A percentile compares a stretch with the other conserved stretches of the same genome.
phyloP scores from a whole-genome alignment of 2,329 filamentous ascomycete species.

The Talaromyces islandicus region DNA sequence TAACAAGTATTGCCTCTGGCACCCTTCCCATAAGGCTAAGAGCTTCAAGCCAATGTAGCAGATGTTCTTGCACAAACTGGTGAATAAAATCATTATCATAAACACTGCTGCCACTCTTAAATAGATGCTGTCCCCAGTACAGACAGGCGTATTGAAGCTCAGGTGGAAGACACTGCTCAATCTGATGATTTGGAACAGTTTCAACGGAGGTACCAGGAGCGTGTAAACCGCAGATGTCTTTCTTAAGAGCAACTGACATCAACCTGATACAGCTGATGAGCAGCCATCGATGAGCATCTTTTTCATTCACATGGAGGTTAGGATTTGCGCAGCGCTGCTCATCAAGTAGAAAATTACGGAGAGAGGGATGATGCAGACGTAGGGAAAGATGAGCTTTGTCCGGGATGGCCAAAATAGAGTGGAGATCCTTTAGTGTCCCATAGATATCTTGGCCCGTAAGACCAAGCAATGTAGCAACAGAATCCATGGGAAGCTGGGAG shows the following conservation, averaged over 20 bases:
- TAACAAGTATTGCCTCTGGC: constrained; percentile 6
- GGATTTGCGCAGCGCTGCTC: constrained; percentile 15
- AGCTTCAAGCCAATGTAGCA: constrained; percentile 17
- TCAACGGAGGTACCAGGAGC: constrained; percentile 11
- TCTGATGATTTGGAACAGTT: neutral
- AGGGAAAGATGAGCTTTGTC: constrained; percentile 4
- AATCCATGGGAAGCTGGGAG: neutral
- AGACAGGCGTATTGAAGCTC: constrained; percentile 28
- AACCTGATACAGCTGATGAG: constrained; percentile 23
- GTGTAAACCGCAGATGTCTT: constrained; percentile 25
- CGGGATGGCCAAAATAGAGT: constrained; percentile 13
- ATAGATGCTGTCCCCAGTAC: neutral
- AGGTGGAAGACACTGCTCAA: neutral
- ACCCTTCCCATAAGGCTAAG: constrained; percentile 13
- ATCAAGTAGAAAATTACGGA: constrained; percentile 23
- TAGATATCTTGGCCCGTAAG: neutral
- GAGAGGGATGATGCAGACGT: constrained; percentile 19
- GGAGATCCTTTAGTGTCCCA: constrained; percentile 2
- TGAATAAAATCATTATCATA: constrained; percentile 8
- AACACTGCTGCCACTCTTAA: constrained; percentile 3
- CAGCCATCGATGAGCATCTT: constrained; percentile 19
- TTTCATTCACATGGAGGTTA: constrained; percentile 24
- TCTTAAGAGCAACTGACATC: constrained; percentile 20
- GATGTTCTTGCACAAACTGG: constrained; percentile 13
- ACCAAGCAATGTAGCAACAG: neutral